phyloP scores from a whole-genome alignment of 768 basidiomycete species.

The Podaxis sp. region DNA sequence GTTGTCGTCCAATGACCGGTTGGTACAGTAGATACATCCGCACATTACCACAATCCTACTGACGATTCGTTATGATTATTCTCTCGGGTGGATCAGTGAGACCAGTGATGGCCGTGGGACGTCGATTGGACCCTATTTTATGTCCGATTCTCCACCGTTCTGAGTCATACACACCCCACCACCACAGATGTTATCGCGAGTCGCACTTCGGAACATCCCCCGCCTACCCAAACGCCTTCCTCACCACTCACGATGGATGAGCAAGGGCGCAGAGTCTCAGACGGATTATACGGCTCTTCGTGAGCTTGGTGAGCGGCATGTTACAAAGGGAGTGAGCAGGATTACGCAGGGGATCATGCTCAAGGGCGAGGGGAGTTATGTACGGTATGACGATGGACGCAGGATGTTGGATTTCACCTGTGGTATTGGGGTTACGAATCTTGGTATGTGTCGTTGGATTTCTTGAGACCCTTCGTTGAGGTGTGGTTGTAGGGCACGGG shows the following conservation, averaged over 20 bases:
- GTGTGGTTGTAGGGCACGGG: conserved; percentile 64
- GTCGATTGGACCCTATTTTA: too few species aligned
- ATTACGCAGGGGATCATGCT: conserved; percentile 56
- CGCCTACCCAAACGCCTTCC: neutral
- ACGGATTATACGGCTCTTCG: conserved; percentile 25
- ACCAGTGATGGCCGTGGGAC: too few species aligned
- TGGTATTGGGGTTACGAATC: conserved; percentile 85
- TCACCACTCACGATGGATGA: neutral
- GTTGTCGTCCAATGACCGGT: too few species aligned
- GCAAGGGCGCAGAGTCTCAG: neutral
- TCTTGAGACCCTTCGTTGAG: conserved; percentile 2
- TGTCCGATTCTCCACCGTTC: too few species aligned
- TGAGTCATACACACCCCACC: neutral
- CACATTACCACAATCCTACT: too few species aligned
- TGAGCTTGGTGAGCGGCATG: conserved; percentile 41
- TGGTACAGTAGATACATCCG: too few species aligned
- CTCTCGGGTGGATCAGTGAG: too few species aligned
- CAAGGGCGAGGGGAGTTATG: conserved; percentile 72
- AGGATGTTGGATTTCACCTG: conserved; percentile 81
- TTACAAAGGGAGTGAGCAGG: conserved; percentile 45
- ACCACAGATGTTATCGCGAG: neutral
- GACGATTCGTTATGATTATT: too few species aligned
- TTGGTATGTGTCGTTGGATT: conserved; percentile 48
- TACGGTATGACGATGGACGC: conserved; percentile 69
- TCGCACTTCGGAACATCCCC: neutral